A percentile compares a stretch with the other conserved stretches of the same genome.
Conservation (phyloP, 441 rosid species). For the Aleurites moluccanus region DNA sequence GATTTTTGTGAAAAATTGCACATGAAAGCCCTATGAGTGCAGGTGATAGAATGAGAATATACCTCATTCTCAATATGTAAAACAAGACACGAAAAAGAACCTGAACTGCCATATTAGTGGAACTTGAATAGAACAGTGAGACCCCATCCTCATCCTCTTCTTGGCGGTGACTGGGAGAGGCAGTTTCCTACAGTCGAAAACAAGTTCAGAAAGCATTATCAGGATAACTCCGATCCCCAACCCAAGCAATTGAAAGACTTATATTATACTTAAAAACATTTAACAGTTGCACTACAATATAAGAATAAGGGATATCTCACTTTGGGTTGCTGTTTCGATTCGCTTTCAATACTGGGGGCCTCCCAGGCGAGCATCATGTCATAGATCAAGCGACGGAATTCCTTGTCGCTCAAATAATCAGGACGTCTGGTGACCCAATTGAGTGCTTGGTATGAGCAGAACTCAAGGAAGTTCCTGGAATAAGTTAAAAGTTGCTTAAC, state of each 20-base stretch:
- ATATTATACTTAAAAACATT: too few species aligned
- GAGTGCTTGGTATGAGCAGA: conserved; percentile 73
- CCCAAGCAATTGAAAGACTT: too few species aligned
- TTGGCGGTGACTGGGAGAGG: conserved; percentile 42
- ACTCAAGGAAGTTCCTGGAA: conserved; percentile 75
- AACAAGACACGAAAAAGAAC: conserved; percentile 34
- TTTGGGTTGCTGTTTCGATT: conserved; percentile 34
- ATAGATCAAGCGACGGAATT: conserved; percentile 70
- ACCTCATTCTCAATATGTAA: neutral
- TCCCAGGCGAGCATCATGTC: conserved; percentile 99
- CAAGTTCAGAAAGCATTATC: conserved; percentile 2
- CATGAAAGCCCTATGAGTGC: neutral
- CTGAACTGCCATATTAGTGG: conserved; percentile 83
- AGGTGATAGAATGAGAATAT: neutral
- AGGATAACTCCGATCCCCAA: too few species aligned
- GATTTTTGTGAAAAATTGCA: neutral
- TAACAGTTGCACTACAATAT: neutral
- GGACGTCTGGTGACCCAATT: conserved; percentile 41
- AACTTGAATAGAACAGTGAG: conserved; percentile 70
- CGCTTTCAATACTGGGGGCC: conserved; percentile 52
- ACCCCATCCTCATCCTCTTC: conserved; percentile 69
- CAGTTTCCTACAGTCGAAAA: conserved; percentile 46
- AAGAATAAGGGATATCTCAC: conserved; percentile 30
- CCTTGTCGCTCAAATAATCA: conserved; percentile 64
- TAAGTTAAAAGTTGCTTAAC: conserved; percentile 64